Evolutionary conservation across 495 filamentous ascomycete species (phyloP).

Genomic region (Podospora pseudopauciseta): DNA sequence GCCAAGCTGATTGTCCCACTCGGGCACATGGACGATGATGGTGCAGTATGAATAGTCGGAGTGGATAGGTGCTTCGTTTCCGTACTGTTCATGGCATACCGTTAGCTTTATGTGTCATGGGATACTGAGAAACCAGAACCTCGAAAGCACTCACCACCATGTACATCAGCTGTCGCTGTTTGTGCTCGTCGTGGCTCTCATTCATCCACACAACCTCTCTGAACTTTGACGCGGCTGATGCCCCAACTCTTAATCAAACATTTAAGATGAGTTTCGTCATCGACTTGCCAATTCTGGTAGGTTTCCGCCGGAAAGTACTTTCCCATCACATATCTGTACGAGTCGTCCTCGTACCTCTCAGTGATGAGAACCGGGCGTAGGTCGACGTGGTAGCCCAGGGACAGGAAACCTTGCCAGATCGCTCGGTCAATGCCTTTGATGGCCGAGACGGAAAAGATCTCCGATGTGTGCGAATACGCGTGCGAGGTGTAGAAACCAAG

Average conservation of each 20-base stretch:
- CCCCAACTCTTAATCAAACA: neutral
- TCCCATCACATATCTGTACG: too few species aligned
- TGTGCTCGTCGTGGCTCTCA: neutral
- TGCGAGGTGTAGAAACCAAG: slow-evolving; percentile 13
- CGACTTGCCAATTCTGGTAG: too few species aligned
- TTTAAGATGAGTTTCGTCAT: too few species aligned
- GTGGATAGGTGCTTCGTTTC: neutral
- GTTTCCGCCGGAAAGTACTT: too few species aligned
- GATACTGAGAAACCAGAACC: neutral
- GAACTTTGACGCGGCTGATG: neutral
- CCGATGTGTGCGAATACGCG: slow-evolving; percentile 8
- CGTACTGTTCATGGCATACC: neutral
- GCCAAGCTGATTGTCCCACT: neutral
- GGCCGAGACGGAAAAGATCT: neutral
- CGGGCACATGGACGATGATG: neutral
- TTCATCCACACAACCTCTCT: neutral
- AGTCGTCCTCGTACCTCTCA: too few species aligned
- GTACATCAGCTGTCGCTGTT: neutral
- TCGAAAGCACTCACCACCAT: too few species aligned
- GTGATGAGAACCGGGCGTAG: too few species aligned
- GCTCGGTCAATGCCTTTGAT: slow-evolving; percentile 7
- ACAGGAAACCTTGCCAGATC: too few species aligned
- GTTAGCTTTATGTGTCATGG: too few species aligned
- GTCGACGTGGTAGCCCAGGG: too few species aligned
- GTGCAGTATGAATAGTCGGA: neutral